Conservation (phyloP, 75 land plant species). For the Chamaecyparis obtusa region DNA sequence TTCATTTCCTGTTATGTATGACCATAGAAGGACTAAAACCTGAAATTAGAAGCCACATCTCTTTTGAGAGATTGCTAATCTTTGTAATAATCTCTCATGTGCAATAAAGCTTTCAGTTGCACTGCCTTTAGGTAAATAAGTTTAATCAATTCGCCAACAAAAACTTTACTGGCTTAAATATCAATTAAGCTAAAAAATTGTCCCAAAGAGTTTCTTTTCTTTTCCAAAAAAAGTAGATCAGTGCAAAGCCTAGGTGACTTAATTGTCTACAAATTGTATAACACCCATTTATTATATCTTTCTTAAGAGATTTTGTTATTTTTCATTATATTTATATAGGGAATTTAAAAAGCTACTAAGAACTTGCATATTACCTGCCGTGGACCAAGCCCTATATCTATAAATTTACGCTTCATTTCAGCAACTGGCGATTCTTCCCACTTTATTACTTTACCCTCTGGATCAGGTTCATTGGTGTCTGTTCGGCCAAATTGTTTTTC, state of each 20-base stretch:
- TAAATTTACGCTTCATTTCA: conserved; percentile 87
- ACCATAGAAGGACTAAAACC: background rate
- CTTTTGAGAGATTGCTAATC: background rate
- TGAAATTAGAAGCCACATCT: background rate
- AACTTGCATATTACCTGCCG: conserved; percentile 70
- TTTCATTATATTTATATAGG: background rate
- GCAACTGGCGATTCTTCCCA: conserved; percentile 82
- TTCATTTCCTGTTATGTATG: background rate
- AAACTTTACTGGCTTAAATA: background rate
- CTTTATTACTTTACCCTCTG: conserved; percentile 87
- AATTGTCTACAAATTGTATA: background rate
- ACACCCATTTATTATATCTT: background rate
- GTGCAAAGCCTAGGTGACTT: background rate
- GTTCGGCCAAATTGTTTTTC: conserved; percentile 81
- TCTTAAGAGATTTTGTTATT: background rate
- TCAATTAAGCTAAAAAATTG: background rate
- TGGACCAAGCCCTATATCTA: conserved; percentile 75
- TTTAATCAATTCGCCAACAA: background rate
- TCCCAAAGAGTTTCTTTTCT: background rate
- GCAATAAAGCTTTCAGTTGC: background rate
- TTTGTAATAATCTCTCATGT: background rate
- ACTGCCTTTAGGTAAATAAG: background rate
- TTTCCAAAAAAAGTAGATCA: background rate
- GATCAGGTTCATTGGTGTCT: conserved; percentile 79
- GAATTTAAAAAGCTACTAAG: background rate